Conservation (phyloP, 352 stramenopile species). For the Phytophthora megakarya region DNA sequence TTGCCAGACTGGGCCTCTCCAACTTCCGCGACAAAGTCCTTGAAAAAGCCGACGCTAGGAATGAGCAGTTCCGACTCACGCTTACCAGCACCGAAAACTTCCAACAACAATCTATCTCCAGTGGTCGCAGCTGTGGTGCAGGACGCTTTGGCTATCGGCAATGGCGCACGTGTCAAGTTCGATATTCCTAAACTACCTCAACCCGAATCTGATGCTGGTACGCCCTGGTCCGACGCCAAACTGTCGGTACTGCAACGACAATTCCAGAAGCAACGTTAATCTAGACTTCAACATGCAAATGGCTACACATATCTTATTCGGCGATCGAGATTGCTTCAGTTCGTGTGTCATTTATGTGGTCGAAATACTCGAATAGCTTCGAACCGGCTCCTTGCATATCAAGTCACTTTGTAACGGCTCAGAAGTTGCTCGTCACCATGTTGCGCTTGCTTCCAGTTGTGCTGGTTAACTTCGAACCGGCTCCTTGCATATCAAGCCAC, state of each 20-base stretch:
- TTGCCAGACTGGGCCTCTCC: slow-evolving; percentile 56
- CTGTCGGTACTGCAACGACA: slow-evolving; percentile 48
- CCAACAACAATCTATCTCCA: slow-evolving; percentile 33
- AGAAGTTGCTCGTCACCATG: slow-evolving; percentile 6
- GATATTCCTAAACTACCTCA: slow-evolving; percentile 84
- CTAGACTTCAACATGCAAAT: slow-evolving; percentile 11
- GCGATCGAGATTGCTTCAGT: slow-evolving; percentile 13
- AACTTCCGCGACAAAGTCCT: slow-evolving; percentile 21
- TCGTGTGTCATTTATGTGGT: slow-evolving; percentile 6
- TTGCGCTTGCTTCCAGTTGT: background rate
- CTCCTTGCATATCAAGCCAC: slow-evolving; percentile 7
- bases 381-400: slow-evolving; percentile 13
- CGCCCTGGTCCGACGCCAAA: slow-evolving; percentile 78
- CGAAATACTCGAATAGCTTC: slow-evolving; percentile 9
- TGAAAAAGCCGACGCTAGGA: slow-evolving; percentile 51
- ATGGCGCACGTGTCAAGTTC: slow-evolving; percentile 47
- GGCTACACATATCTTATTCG: slow-evolving; percentile 11
- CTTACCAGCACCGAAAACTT: slow-evolving; percentile 36
- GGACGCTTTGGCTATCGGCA: slow-evolving; percentile 37
- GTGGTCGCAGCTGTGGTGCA: slow-evolving; percentile 32
- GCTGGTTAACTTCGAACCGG: slow-evolving; percentile 24
- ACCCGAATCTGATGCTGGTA: slow-evolving; percentile 56
- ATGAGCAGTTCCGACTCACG: slow-evolving; percentile 58
- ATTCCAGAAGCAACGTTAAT: slow-evolving; percentile 33
- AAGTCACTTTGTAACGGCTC: background rate